These are phyloP conservation scores for Salisapilia sapeloensis DNA, from an alignment of 352 stramenopile species.

Conservation along the genomic window DNA sequence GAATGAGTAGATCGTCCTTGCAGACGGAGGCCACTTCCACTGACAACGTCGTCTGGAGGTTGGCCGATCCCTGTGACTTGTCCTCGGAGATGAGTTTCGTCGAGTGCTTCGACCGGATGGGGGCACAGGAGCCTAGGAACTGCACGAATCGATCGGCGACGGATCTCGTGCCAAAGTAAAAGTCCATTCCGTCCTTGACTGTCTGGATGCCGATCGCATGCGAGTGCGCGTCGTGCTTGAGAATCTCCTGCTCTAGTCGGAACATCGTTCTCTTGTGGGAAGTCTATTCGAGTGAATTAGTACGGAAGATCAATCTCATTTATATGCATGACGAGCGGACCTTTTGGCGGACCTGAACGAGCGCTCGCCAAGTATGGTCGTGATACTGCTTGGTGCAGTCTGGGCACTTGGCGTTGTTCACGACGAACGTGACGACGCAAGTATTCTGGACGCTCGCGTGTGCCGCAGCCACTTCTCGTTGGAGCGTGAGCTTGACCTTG, in stretches of 20 bases:
- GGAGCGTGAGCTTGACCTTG: conserved; percentile 50
- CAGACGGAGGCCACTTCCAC: conserved; percentile 56
- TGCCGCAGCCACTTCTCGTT: conserved; percentile 55
- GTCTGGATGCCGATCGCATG: conserved; percentile 36
- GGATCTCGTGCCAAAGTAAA: conserved; percentile 51
- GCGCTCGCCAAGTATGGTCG: conserved; percentile 44
- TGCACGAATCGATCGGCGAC: conserved; percentile 36
- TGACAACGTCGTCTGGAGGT: conserved; percentile 48
- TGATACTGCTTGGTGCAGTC: conserved; percentile 59
- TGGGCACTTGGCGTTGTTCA: conserved; percentile 42
- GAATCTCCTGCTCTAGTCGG: conserved; percentile 46
- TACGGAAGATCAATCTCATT: neutral
- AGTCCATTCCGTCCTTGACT: conserved; percentile 65
- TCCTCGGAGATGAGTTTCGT: conserved; percentile 68
- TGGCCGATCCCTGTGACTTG: conserved; percentile 34
- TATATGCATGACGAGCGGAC: conserved; percentile 4
- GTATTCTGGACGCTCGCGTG: conserved; percentile 50
- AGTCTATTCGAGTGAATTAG: too few species aligned
- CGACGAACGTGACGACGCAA: conserved; percentile 43
- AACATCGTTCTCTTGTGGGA: conserved; percentile 68
- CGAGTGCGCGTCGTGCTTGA: conserved; percentile 55
- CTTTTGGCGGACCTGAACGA: conserved; percentile 68
- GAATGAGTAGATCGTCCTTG: conserved; percentile 54
- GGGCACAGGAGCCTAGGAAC: conserved; percentile 38
- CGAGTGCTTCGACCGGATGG: conserved; percentile 48